Evolutionary conservation across 2,329 filamentous ascomycete species (phyloP).

Genomic region (Torrubiella hemipterigena): DNA sequence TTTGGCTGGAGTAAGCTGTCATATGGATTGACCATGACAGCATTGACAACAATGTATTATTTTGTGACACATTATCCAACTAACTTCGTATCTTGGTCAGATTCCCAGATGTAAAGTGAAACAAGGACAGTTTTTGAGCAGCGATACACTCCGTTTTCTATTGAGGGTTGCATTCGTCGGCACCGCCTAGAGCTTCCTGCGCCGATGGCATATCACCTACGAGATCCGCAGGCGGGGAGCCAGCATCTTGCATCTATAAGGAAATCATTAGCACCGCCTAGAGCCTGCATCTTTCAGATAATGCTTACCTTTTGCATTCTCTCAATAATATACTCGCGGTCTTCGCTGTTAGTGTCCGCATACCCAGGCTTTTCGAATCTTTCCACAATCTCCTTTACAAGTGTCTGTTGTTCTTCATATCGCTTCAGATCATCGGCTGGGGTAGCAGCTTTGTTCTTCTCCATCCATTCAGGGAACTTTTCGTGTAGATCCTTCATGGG

Average conservation of each 20-base stretch:
- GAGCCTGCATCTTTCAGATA: conserved; percentile 2
- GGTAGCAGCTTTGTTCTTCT: conserved; percentile 57
- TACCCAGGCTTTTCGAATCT: conserved; percentile 80
- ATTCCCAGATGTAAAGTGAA: no score
- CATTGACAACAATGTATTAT: no score
- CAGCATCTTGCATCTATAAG: conserved; percentile 88
- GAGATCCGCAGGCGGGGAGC: conserved; percentile 79
- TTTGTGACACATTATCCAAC: no score
- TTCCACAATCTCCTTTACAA: conserved; percentile 76
- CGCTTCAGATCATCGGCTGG: conserved; percentile 62
- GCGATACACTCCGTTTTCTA: no score
- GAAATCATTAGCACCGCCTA: background rate
- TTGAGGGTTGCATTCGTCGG: conserved; percentile 53
- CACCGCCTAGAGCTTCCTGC: conserved; percentile 54
- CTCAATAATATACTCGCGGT: conserved; percentile 89
- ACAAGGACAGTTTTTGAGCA: no score
- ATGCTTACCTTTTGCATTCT: conserved; percentile 84
- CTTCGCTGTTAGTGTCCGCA: conserved; percentile 65
- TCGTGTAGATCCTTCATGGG: conserved; percentile 95
- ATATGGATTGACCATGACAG: no score
- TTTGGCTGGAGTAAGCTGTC: no score
- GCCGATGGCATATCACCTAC: conserved; percentile 82
- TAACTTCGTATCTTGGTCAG: no score
- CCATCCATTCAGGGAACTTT: conserved; percentile 86
- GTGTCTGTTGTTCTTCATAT: conserved; percentile 66